These are phyloP conservation scores for Epichloe festucae DNA, from an alignment of 2,329 filamentous ascomycete genomes.

Conservation along the genomic window DNA sequence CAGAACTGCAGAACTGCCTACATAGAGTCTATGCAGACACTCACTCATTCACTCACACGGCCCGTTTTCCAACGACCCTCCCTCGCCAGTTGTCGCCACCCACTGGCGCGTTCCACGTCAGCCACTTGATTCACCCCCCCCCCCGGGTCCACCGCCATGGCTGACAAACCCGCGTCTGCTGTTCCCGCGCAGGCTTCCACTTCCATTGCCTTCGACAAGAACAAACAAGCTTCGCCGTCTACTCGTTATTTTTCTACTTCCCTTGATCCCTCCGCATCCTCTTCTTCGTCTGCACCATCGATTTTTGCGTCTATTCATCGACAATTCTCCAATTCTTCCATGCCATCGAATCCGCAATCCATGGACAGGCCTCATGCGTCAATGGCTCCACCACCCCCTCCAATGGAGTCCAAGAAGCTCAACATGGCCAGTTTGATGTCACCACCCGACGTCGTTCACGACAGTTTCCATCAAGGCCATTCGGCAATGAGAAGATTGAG, in stretches of 20 bases:
- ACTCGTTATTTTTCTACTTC: conserved; percentile 4
- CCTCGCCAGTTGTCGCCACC: conserved; percentile 1
- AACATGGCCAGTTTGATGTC: conserved; percentile 48
- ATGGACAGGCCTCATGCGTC: conserved; percentile 10
- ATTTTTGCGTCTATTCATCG: conserved; percentile 8
- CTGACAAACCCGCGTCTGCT: conserved; percentile 23
- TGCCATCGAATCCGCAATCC: conserved; percentile 14
- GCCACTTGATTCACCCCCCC: neutral
- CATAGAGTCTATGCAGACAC: neutral
- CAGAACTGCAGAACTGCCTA: no score
- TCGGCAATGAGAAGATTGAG: conserved; percentile 5
- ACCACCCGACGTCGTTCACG: conserved; percentile 42
- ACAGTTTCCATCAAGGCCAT: conserved; percentile 32
- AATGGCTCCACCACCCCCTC: conserved; percentile 18
- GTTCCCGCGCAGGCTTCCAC: conserved; percentile 17
- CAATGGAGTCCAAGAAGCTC: conserved; percentile 26
- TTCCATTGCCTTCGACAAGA: conserved; percentile 20
- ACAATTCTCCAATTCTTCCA: conserved; percentile 10
- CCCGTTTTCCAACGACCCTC: neutral
- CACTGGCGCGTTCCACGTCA: conserved; percentile 4
- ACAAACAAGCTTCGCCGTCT: conserved; percentile 6
- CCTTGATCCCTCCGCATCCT: conserved; percentile 5
- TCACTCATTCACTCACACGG: neutral
- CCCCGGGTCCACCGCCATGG: conserved; percentile 8
- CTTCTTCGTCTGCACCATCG: conserved; percentile 5